Percentiles rank a stretch among this genome's conserved stretches.
Conservation (phyloP, 129 eudicot species). For the Escallonia herrerae region DNA sequence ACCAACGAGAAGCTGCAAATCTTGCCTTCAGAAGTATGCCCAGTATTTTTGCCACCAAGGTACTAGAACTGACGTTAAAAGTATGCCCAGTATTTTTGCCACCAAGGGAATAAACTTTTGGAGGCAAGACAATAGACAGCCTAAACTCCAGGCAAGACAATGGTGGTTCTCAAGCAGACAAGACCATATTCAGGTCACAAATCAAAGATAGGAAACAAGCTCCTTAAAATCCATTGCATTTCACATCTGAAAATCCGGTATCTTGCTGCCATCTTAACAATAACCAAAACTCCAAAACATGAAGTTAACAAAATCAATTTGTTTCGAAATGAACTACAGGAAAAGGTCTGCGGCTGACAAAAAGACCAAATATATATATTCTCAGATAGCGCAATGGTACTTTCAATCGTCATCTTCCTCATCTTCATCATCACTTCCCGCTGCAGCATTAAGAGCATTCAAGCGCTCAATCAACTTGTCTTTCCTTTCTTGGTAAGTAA, state of each 20-base stretch:
- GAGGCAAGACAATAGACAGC: too few species aligned
- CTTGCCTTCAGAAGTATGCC: too few species aligned
- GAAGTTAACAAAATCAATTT: not conserved
- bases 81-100: too few species aligned
- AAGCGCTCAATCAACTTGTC: not conserved
- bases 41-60: too few species aligned
- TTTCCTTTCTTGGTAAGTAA: slow-evolving; percentile 37
- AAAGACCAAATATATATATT: not conserved
- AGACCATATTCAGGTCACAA: too few species aligned
- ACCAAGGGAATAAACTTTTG: too few species aligned
- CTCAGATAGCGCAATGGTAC: not conserved
- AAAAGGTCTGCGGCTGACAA: not conserved
- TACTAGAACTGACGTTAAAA: too few species aligned
- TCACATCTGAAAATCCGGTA: not conserved
- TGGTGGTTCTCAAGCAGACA: too few species aligned
- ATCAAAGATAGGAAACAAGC: not conserved
- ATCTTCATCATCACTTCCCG: slow-evolving; percentile 55
- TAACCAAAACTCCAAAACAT: not conserved
- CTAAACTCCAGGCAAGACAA: too few species aligned
- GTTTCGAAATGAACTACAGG: too few species aligned
- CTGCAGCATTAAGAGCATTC: slow-evolving; percentile 49
- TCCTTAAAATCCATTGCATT: not conserved
- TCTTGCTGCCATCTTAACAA: not conserved
- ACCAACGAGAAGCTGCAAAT: too few species aligned
- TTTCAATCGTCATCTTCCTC: slow-evolving; percentile 49